These are phyloP conservation scores for Xylogone sp. DNA, from an alignment of 2,329 filamentous ascomycete genomes.

Conservation along the genomic window DNA sequence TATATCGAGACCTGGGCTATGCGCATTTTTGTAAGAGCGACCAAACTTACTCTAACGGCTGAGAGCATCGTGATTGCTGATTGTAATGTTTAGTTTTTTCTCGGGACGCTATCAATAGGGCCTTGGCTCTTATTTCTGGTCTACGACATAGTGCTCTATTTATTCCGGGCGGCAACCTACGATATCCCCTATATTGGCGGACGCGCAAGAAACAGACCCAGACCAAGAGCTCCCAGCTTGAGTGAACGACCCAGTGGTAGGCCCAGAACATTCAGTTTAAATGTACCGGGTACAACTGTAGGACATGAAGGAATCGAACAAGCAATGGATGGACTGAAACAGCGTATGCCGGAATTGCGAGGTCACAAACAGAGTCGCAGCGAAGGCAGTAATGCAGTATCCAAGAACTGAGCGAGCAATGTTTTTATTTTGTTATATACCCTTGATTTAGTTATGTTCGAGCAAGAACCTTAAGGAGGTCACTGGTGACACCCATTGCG, in stretches of 20 bases:
- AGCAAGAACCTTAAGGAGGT: slow-evolving; percentile 83
- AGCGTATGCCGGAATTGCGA: slow-evolving; percentile 9
- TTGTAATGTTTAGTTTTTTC: slow-evolving; percentile 46
- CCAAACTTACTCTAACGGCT: neutral
- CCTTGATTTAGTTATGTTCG: slow-evolving; percentile 32
- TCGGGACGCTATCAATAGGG: slow-evolving; percentile 56
- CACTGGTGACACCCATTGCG: slow-evolving; percentile 94
- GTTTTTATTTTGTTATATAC: neutral
- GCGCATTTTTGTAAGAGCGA: slow-evolving; percentile 53
- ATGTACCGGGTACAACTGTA: slow-evolving; percentile 11
- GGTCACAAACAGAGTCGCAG: slow-evolving; percentile 11
- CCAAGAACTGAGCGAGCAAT: neutral
- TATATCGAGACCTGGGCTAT: slow-evolving; percentile 59
- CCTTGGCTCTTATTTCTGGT: slow-evolving; percentile 59
- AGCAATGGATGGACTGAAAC: slow-evolving; percentile 12
- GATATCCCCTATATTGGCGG: slow-evolving; percentile 59
- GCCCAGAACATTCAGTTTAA: slow-evolving; percentile 24
- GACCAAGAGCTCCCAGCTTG: slow-evolving; percentile 59
- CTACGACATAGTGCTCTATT: slow-evolving; percentile 61
- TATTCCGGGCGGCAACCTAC: slow-evolving; percentile 53
- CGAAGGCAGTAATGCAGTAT: neutral
- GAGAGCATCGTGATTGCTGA: slow-evolving; percentile 9
- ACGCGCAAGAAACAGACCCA: slow-evolving; percentile 52
- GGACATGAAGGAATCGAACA: slow-evolving; percentile 7
- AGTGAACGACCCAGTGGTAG: slow-evolving; percentile 51